Evolutionary conservation across 2,329 filamentous ascomycete species (phyloP).

Genomic region (Phialophora tarda): DNA sequence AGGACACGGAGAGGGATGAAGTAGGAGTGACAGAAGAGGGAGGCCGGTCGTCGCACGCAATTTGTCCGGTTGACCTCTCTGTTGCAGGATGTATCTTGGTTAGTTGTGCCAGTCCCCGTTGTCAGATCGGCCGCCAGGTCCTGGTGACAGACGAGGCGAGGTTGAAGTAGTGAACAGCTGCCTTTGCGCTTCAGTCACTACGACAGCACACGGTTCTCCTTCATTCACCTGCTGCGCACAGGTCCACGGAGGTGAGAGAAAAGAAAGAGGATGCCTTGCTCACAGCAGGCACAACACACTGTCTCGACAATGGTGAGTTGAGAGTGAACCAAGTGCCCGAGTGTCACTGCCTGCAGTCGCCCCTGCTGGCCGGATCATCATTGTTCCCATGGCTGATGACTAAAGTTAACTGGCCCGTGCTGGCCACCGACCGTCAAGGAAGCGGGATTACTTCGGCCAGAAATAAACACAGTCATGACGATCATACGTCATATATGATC

Average conservation of each 20-base stretch:
- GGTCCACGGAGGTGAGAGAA: not conserved
- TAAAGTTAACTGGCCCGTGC: too few relatives aligned
- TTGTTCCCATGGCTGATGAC: conserved; percentile 6
- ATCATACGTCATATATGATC: not conserved
- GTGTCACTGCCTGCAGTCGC: conserved; percentile 1
- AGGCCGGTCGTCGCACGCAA: not conserved
- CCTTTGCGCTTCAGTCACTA: not conserved
- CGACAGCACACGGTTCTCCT: not conserved
- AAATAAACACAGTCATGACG: not conserved
- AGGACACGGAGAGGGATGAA: not conserved
- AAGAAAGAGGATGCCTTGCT: conserved; percentile 5
- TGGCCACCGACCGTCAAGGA: too few relatives aligned
- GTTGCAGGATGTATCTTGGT: not conserved
- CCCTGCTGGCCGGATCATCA: conserved; percentile 1
- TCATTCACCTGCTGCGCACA: not conserved
- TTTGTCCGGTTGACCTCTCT: not conserved
- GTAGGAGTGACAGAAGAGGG: not conserved
- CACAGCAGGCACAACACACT: conserved; percentile 2
- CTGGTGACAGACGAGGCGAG: not conserved
- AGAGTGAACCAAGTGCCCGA: not conserved
- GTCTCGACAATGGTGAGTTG: not conserved
- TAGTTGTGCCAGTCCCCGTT: not conserved
- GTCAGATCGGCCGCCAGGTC: not conserved
- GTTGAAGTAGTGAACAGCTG: conserved; percentile 6
- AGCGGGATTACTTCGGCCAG: not conserved